These are phyloP conservation scores for Ceratobasidium theobromae DNA, from an alignment of 1,284 basidiomycete genomes.

Conservation along the genomic window DNA sequence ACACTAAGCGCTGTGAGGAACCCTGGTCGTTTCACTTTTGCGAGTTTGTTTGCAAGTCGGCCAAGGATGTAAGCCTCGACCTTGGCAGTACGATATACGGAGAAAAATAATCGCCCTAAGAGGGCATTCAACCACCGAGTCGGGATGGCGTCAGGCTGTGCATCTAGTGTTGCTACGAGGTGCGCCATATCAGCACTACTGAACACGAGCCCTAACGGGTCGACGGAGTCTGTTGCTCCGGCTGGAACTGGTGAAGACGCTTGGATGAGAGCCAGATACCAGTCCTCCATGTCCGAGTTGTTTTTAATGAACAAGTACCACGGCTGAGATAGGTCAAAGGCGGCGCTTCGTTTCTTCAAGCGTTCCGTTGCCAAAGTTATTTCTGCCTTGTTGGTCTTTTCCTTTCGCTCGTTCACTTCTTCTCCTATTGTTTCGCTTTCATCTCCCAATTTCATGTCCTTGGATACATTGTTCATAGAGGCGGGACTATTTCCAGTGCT, in stretches of 20 bases:
- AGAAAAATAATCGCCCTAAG: slow-evolving; percentile 89
- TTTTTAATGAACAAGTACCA: slow-evolving; percentile 90
- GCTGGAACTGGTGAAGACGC: slow-evolving; percentile 44
- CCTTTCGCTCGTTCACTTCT: slow-evolving; percentile 43
- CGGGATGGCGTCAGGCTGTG: slow-evolving; percentile 90
- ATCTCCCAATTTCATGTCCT: slow-evolving; percentile 53
- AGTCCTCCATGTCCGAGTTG: slow-evolving; percentile 90
- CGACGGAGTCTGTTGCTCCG: slow-evolving; percentile 54
- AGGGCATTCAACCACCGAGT: slow-evolving; percentile 97
- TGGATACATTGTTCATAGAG: slow-evolving; percentile 54
- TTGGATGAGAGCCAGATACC: slow-evolving; percentile 88
- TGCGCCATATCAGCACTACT: slow-evolving; percentile 77
- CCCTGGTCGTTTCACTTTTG: slow-evolving; percentile 83
- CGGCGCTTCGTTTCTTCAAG: slow-evolving; percentile 52
- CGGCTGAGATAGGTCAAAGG: slow-evolving; percentile 56
- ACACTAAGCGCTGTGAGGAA: slow-evolving; percentile 87
- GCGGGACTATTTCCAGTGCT: slow-evolving; percentile 35
- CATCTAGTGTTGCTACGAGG: slow-evolving; percentile 83
- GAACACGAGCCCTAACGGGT: slow-evolving; percentile 59
- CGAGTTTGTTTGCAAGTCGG: slow-evolving; percentile 90
- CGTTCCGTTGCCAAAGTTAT: slow-evolving; percentile 44
- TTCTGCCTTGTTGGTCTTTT: slow-evolving; percentile 50
- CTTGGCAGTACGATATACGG: slow-evolving; percentile 79
- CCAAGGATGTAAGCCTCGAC: slow-evolving; percentile 84
- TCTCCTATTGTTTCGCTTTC: slow-evolving; percentile 48